Base-by-base conservation (phyloP, 768 basidiomycete species). In the Phanerochaete carnosa region DNA sequence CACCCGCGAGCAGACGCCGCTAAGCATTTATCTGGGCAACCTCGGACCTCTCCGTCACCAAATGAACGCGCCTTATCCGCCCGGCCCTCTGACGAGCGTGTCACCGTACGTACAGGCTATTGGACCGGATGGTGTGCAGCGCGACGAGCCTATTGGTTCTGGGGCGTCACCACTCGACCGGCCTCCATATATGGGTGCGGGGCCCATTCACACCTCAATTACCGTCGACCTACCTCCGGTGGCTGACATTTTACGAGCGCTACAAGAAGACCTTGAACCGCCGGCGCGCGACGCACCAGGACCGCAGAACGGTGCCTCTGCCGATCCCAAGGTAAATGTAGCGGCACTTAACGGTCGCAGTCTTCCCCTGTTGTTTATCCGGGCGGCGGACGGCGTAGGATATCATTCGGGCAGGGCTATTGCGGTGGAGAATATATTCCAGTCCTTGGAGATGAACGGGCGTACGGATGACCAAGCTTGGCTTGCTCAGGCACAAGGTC, bases 1-100 rank as follows among this genome's bases (percentile, higher is more conserved):
- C 9, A 77, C 79, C 54, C 73, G 77, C 30, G 86, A 86, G 58
- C 81, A 80, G n/a, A 85, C 94, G 1, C n/a, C 54, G 8, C 80
- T 96, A 45, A 89, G 94, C 65, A 86, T 96, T 22, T 96, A 94
- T 75, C 83, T 97, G 8, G 94, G 95, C 29, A 91, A 89, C 64
- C 79, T 96, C 22, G 95, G 95, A 8, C 95, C 95, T 15, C 81
- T 97, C 45, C 81, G 79, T n/a, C 79, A 86, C 55, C 86, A 90
- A 22, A 83, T 88, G 49, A 95, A 89, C 73, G 89, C 90, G 64
- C 84, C 90, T 1, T 78, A 85, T 39, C 79, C 86, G 45, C 84
- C 89, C 8, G 88, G 88, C 12, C 85, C 88, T 9, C 73, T 91
- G 60, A 88, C 87, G 22, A 79, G 77, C 43, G 79, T 88, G 28